Percentiles rank a stretch among this genome's conserved stretches.
Conservation (phyloP, 2,329 filamentous ascomycete species). For the Aspergillus fructus region DNA sequence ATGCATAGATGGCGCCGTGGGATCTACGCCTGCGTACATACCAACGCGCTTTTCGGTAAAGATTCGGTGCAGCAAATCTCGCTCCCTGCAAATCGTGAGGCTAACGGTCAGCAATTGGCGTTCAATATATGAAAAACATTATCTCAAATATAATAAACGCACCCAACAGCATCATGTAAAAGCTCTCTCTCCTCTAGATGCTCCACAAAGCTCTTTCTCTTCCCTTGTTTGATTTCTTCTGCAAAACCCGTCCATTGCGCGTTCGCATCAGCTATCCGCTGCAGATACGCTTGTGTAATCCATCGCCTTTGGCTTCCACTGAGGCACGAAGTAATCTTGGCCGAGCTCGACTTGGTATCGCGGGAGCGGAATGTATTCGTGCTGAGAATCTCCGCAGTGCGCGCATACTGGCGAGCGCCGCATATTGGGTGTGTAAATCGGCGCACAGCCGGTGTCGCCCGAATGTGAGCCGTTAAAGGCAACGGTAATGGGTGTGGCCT, state of each 20-base stretch:
- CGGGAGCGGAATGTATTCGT: conserved; percentile 16
- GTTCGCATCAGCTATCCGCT: conserved; percentile 40
- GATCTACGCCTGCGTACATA: conserved; percentile 50
- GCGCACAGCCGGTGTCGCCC: conserved; percentile 9
- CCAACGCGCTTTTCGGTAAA: conserved; percentile 48
- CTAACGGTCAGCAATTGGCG: conserved; percentile 13
- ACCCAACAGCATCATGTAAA: conserved; percentile 50
- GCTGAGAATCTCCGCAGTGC: conserved; percentile 18
- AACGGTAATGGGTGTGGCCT: conserved; percentile 23
- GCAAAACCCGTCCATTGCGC: conserved; percentile 42
- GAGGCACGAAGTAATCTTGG: not conserved
- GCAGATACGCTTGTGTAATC: conserved; percentile 39
- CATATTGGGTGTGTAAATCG: conserved; percentile 15
- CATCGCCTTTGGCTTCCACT: conserved; percentile 30
- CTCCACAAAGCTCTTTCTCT: conserved; percentile 43
- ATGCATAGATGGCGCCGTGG: conserved; percentile 51
- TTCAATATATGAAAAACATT: not conserved
- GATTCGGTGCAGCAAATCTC: conserved; percentile 43
- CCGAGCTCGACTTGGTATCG: conserved; percentile 17
- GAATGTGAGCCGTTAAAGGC: conserved; percentile 24
- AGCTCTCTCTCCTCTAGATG: conserved; percentile 48
- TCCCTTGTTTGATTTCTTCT: conserved; percentile 44
- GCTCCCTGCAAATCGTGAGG: conserved; percentile 30
- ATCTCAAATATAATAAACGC: conserved; percentile 9
- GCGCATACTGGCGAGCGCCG: conserved; percentile 26